phyloP scores from a whole-genome alignment of 164 flowering plant genomes.

The Magnolia kwangsiensis region DNA sequence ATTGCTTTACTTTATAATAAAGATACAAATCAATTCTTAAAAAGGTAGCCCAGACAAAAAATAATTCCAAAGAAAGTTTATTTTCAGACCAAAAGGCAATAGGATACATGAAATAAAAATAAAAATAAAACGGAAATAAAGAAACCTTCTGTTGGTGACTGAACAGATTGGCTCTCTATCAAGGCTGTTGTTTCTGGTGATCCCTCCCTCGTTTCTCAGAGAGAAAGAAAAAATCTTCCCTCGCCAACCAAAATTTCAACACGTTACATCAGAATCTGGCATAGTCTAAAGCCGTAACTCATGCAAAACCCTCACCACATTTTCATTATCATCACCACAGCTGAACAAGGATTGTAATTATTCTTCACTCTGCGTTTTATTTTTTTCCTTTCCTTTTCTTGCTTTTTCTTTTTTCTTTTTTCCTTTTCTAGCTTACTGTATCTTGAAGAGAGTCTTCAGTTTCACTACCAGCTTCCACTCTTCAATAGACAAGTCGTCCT shows the following conservation, averaged over 20 bases:
- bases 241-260: background rate
- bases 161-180: background rate
- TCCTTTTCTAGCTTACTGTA: slow-evolving; percentile 36
- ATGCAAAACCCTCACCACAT: background rate
- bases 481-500: slow-evolving; percentile 69
- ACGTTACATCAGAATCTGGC: background rate
- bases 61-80: background rate
- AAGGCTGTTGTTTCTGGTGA: background rate
- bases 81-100: background rate
- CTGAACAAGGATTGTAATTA: background rate
- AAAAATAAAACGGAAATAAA: too few species aligned
- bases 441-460: slow-evolving; percentile 62
- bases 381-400: too few species aligned
- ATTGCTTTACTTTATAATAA: too few species aligned
- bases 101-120: background rate
- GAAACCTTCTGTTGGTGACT: background rate
- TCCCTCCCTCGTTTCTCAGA: background rate
- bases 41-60: too few species aligned
- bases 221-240: background rate
- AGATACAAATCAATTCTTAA: too few species aligned
- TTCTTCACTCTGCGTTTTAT: background rate
- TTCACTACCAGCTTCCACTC: slow-evolving; percentile 76
- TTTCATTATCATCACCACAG: background rate
- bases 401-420: too few species aligned
- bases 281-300: too few species aligned